Evolutionary conservation across 192 early-diverging fungal genomes (phyloP), one percentile per base, ranked within the genome.

Genomic region (Pilaira anomala): DNA sequence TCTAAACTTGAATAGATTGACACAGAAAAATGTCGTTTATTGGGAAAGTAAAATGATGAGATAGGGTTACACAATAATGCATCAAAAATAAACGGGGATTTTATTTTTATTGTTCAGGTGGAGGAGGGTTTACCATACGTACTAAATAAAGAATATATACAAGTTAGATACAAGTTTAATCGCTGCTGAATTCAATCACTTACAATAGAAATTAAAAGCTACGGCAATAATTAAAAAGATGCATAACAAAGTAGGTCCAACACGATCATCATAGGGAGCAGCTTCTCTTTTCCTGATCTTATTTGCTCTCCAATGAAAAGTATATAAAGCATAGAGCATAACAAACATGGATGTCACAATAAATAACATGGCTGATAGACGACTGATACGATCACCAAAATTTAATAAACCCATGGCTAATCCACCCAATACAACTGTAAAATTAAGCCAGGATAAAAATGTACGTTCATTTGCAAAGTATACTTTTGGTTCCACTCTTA

Each of bases 391-490:
- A 60, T 93, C 89, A 19, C 91, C 91, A 85, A 91, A 93, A 76
- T 92, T 92, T 46, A 92, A 68, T 62, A 92, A 63, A 1, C 88
- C 88, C 33, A 92, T 79, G 7, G 86, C 87, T 21, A 92, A 76
- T n/a, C 85, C 85, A 7, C 87, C 88, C 46, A 92, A 69, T 14
- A 92, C 78, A 30, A 88, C 85, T 16, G 88, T 81, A 72, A 94
- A 91, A 66, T 90, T 88, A 41, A 93, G 78, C 92, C 92, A 96
- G 4, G 92, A 87, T 41, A 95, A 76, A 57, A 95, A 94, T 2
- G 94, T 96, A 22, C 94, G 83, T 75, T 96, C 94, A 71, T 96
- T 96, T 30, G 93, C 93, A 72, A 96, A 95, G 68, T 93, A 95
- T 25, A 95, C 89, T 67, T 96, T 96, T 58, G 91, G 91, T 45